phyloP scores from a whole-genome alignment of 2,329 filamentous ascomycete genomes.

The Apiospora phragmitis region DNA sequence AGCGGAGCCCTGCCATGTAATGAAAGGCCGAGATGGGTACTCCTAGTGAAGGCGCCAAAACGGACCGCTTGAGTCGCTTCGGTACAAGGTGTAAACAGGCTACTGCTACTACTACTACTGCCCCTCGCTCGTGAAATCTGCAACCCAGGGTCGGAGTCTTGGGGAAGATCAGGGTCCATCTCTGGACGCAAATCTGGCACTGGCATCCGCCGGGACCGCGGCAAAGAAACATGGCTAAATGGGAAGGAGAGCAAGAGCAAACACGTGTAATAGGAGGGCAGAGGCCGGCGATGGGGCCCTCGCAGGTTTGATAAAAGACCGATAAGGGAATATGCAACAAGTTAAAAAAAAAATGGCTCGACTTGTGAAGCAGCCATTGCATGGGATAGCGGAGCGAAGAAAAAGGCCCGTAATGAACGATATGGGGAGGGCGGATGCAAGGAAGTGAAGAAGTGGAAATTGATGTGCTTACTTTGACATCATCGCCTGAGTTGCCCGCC shows the following conservation, averaged over 20 bases:
- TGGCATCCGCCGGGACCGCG: conserved; percentile 12
- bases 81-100: conserved; percentile 18
- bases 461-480: conserved; percentile 55
- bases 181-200: conserved; percentile 6
- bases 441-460: conserved; percentile 24
- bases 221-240: conserved; percentile 15
- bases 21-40: conserved; percentile 16
- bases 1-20: conserved; percentile 14
- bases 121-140: conserved; percentile 20
- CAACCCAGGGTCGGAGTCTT: conserved; percentile 19
- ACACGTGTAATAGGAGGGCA: conserved; percentile 1
- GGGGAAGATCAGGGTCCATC: conserved; percentile 15
- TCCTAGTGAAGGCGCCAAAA: conserved; percentile 15
- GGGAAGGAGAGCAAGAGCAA: conserved; percentile 9
- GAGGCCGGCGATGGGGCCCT: neutral
- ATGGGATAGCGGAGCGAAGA: conserved; percentile 5
- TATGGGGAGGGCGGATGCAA: conserved; percentile 16
- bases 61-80: conserved; percentile 19
- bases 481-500: conserved; percentile 62
- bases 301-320: neutral
- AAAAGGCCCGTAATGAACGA: conserved; percentile 11
- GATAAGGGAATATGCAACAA: neutral
- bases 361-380: conserved; percentile 8
- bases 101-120: conserved; percentile 17
- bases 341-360: neutral